Evolutionary conservation across 164 flowering plant species (phyloP).

Genomic region (Piper longum): DNA sequence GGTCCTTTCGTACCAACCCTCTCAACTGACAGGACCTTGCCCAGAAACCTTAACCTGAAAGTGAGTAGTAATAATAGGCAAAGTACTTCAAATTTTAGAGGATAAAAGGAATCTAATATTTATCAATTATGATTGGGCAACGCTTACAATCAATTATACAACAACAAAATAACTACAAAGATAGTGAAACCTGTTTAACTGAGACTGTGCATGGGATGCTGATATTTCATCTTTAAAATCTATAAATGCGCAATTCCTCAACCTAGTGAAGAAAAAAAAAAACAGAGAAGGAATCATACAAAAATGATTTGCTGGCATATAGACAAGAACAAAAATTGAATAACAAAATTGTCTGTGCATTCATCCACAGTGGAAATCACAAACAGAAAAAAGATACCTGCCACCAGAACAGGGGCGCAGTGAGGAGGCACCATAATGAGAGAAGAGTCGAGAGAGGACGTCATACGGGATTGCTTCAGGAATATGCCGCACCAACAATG

Average conservation of each 20-base stretch:
- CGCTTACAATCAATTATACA: not conserved
- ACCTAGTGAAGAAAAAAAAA: slow-evolving; percentile 20
- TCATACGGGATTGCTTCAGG: slow-evolving; percentile 78
- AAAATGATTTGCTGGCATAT: slow-evolving; percentile 43
- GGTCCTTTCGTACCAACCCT: slow-evolving; percentile 29
- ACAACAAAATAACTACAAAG: not conserved
- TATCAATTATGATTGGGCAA: not conserved
- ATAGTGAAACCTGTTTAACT: slow-evolving; percentile 50
- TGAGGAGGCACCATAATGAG: slow-evolving; percentile 69
- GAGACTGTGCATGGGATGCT: slow-evolving; percentile 75
- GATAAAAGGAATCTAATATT: not conserved
- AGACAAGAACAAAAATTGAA: no score
- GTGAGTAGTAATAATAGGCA: not conserved
- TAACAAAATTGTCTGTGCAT: no score
- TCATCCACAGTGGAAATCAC: no score
- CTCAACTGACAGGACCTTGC: slow-evolving; percentile 74
- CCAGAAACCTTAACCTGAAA: slow-evolving; percentile 76
- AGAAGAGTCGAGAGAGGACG: slow-evolving; percentile 64
- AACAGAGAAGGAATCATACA: not conserved
- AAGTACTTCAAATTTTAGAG: not conserved
- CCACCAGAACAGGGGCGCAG: slow-evolving; percentile 59
- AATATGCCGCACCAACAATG: slow-evolving; percentile 65
- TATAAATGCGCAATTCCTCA: slow-evolving; percentile 82
- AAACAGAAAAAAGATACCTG: slow-evolving; percentile 20
- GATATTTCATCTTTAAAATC: slow-evolving; percentile 55